Evolutionary conservation across 306 rosid species (phyloP).

Genomic region (Oemleria cerasiformis): DNA sequence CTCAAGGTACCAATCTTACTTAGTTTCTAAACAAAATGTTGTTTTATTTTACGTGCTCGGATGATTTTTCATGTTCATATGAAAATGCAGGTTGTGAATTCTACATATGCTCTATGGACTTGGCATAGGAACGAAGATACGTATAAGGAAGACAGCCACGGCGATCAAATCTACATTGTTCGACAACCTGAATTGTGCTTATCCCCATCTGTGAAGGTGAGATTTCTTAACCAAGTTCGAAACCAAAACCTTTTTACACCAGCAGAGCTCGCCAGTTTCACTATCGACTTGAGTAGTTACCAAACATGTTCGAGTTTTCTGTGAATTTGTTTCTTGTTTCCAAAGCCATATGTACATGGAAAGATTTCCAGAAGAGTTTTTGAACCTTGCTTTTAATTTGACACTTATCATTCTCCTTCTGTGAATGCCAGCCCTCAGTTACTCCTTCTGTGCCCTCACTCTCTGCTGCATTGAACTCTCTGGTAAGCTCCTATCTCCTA

Average conservation of each 20-base stretch:
- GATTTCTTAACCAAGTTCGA: conserved; percentile 13
- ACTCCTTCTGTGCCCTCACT: conserved; percentile 20
- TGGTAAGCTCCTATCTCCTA: conserved; percentile 34
- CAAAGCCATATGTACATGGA: neutral
- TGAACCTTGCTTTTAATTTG: neutral
- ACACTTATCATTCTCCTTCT: neutral
- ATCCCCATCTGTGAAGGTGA: conserved; percentile 34
- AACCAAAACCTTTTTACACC: conserved; percentile 5
- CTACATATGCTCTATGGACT: conserved; percentile 83
- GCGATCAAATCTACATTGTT: conserved; percentile 81
- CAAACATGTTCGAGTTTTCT: neutral
- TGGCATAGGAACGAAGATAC: conserved; percentile 89
- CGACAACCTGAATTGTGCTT: conserved; percentile 69
- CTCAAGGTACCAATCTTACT: conserved; percentile 57
- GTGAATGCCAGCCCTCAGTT: conserved; percentile 30
- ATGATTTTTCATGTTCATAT: neutral
- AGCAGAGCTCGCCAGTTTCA: neutral
- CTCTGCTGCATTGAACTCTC: conserved; percentile 38
- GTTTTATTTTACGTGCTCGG: too few relatives aligned
- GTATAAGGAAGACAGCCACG: conserved; percentile 52
- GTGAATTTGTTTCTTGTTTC: too few relatives aligned
- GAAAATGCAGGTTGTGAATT: conserved; percentile 63
- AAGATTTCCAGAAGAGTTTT: too few relatives aligned
- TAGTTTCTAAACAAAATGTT: neutral
- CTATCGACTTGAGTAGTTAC: neutral